These are phyloP conservation scores for Pugionium cornutum DNA, from an alignment of 345 rosid species.

Conservation along the genomic window DNA sequence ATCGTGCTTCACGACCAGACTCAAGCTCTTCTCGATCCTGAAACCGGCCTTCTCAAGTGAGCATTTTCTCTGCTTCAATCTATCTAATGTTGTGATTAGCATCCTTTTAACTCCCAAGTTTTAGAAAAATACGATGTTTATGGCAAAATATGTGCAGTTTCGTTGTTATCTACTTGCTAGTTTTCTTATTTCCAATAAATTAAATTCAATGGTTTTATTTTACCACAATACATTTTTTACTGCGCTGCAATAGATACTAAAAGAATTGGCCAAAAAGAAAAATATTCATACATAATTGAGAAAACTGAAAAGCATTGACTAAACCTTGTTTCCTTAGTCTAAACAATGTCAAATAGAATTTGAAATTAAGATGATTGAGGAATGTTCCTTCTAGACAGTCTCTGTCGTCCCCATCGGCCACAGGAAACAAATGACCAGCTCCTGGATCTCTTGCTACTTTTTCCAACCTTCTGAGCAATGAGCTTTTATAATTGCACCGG, in stretches of 20 bases:
- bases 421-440: constrained; percentile 60
- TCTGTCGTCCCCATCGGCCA: constrained; percentile 44
- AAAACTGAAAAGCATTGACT: no score
- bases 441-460: constrained; percentile 56
- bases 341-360: constrained; percentile 12
- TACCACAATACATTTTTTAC: not conserved
- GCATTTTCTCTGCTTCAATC: not conserved
- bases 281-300: no score
- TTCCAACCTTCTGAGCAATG: constrained; percentile 58
- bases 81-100: constrained; percentile 16
- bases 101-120: constrained; percentile 24
- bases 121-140: constrained; percentile 9
- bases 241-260: no score
- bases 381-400: constrained; percentile 46
- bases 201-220: constrained; percentile 4
- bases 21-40: constrained; percentile 66
- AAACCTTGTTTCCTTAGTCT: not conserved
- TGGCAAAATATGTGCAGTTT: constrained; percentile 24
- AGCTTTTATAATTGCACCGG: constrained; percentile 54
- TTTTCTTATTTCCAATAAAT: constrained; percentile 6
- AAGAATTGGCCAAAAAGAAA: no score
- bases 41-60: constrained; percentile 74
- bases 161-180: constrained; percentile 30
- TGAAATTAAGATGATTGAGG: constrained; percentile 30
- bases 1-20: constrained; percentile 59